Base-by-base conservation (phyloP, 2,329 filamentous ascomycete species). In the Fusarium dimerum region DNA sequence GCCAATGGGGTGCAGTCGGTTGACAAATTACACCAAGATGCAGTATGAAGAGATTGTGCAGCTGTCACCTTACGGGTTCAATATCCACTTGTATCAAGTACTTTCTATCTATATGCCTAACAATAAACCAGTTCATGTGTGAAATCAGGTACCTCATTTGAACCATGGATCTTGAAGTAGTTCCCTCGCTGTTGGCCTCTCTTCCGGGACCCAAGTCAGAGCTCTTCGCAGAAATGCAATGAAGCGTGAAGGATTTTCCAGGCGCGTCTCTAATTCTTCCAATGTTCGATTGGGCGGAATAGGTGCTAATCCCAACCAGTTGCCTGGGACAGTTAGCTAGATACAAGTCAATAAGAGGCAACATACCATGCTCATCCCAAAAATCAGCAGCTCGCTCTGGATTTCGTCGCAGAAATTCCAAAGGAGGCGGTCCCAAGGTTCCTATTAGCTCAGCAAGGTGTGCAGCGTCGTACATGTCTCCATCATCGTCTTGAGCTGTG, bases 101-200 rank as follows among this genome's bases (percentile, higher is more conserved):
- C 20, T 26, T 5, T 26, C 7, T 7, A 26, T 26, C 20, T 7
- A 7, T 26, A 26, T 26, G 20, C 7, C 20, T 26, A 7, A 26
- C 20, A 7, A 26, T 26, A 7, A 26, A 26, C 20, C 7, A 26
- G 40, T 26, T 43, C 6, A 8, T 20, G n/a, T 43, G 29, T 18
- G 13, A 43, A 17, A 43, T 44, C 17, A 44, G 11, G 3, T 9
- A 29, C 16, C 43, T 10, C 18, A n/a, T 11, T 20, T 13, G 15
- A 66, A 32, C 64, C 64, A 67, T 12, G 59, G 62, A 34, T 67
- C 61, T 40, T 56, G 51, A 3, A 67, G 34, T 13, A 65, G 42
- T 15, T 66, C 51, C 40, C 50, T 64, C 2, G 64, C 64, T 2
- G 62, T 65, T 12, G 65, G 64, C 0, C 64, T 55, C 6, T 52